Conservation (phyloP, 1,139 yeast species). For the Blastobotrys capitulatus region DNA sequence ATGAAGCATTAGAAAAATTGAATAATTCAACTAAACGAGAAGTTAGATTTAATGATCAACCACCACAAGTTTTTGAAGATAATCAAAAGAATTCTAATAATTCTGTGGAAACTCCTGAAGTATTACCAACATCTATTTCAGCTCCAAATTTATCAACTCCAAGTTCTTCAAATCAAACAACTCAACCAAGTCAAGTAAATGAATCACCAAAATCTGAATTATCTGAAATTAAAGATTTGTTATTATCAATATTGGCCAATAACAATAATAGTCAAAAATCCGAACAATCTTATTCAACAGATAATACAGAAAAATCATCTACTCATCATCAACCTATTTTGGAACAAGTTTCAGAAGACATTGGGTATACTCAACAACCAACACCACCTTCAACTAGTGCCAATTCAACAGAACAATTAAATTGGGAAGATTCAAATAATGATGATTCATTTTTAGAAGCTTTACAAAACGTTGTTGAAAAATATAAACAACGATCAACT, state of each 20-base stretch:
- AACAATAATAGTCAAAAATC: neutral
- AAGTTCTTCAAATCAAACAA: neutral
- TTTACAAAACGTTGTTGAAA: slow-evolving; percentile 10
- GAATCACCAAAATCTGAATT: neutral
- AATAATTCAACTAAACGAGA: neutral
- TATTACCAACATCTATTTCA: neutral
- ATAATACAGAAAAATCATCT: too few relatives aligned
- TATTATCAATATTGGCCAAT: neutral
- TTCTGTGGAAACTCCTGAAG: too few relatives aligned
- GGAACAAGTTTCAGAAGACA: neutral
- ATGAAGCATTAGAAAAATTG: neutral
- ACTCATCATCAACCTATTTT: neutral
- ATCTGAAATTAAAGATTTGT: slow-evolving; percentile 1
- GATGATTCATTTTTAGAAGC: slow-evolving; percentile 10
- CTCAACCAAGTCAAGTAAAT: neutral
- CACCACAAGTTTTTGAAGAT: neutral
- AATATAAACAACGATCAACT: neutral
- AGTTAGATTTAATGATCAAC: neutral
- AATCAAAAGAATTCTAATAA: too few relatives aligned
- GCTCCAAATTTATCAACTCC: neutral
- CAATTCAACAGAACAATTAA: neutral
- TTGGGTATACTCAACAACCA: neutral
- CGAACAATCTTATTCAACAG: neutral
- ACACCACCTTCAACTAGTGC: neutral
- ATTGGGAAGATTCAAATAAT: neutral